phyloP scores from a whole-genome alignment of 208 protist species.

The Leishmania gerbilli region DNA sequence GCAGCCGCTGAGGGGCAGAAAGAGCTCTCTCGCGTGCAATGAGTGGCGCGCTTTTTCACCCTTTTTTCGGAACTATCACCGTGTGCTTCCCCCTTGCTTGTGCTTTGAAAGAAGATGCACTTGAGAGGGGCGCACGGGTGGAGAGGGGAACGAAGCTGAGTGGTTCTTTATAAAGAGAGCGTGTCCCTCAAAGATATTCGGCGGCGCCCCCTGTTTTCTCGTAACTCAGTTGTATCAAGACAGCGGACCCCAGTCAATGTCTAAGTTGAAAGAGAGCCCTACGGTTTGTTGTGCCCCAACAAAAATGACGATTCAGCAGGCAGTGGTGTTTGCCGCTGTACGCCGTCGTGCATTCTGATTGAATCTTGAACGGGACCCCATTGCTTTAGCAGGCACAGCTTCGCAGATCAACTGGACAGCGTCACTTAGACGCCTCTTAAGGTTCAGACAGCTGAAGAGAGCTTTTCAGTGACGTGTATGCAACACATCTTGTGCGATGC shows the following conservation, averaged over 20 bases:
- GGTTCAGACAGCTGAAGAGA: background rate
- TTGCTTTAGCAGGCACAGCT: background rate
- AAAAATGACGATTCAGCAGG: background rate
- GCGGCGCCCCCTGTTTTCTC: background rate
- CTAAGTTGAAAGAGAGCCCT: background rate
- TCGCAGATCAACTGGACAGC: background rate
- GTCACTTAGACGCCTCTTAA: background rate
- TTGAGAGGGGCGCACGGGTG: background rate
- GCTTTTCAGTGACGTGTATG: no score
- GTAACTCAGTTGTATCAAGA: background rate
- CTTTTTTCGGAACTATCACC: background rate
- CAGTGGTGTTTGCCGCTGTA: background rate
- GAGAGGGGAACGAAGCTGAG: background rate
- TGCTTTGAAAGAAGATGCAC: background rate
- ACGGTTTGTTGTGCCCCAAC: background rate
- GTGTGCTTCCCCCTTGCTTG: background rate
- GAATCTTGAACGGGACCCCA: background rate
- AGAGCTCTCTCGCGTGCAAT: background rate
- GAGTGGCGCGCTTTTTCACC: background rate
- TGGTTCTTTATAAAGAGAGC: background rate
- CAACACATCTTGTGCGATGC: background rate
- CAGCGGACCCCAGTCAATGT: background rate
- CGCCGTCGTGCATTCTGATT: background rate
- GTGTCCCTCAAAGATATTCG: background rate
- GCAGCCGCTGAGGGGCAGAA: background rate